phyloP scores from a whole-genome alignment of 2,329 filamentous ascomycete species.

The Aspergillus sp. region DNA sequence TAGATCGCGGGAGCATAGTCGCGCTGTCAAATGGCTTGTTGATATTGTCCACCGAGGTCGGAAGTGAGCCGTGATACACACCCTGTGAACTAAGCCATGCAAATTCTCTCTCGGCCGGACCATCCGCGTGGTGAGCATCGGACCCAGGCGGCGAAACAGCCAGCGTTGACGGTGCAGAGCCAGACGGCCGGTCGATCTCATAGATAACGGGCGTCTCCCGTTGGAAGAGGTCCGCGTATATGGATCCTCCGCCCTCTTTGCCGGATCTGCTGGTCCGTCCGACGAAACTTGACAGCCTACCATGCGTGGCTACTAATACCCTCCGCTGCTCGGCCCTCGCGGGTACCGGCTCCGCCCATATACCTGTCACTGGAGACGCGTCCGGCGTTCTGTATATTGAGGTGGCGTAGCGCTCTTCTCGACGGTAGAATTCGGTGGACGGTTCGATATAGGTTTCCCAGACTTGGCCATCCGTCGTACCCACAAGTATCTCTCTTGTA shows the following conservation, averaged over 20 bases:
- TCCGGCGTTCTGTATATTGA: slow-evolving; percentile 80
- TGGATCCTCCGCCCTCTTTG: slow-evolving; percentile 78
- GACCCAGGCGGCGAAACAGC: slow-evolving; percentile 76
- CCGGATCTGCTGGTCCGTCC: slow-evolving; percentile 75
- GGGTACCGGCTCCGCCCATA: slow-evolving; percentile 78
- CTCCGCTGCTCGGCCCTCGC: slow-evolving; percentile 73
- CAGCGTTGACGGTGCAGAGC: slow-evolving; percentile 67
- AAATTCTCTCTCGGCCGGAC: slow-evolving; percentile 63
- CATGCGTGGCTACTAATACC: slow-evolving; percentile 79
- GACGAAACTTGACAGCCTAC: slow-evolving; percentile 76
- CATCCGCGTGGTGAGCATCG: slow-evolving; percentile 61
- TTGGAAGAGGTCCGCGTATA: slow-evolving; percentile 88
- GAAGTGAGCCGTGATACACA: slow-evolving; percentile 82
- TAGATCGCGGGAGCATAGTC: slow-evolving; percentile 74
- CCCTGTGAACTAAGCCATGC: slow-evolving; percentile 91
- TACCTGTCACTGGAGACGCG: slow-evolving; percentile 74
- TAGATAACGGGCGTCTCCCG: slow-evolving; percentile 78
- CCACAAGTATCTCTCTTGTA: slow-evolving; percentile 90
- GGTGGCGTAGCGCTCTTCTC: slow-evolving; percentile 91
- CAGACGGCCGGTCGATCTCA: slow-evolving; percentile 67
- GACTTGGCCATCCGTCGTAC: slow-evolving; percentile 89
- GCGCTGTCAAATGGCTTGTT: slow-evolving; percentile 77
- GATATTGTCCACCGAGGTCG: slow-evolving; percentile 69
- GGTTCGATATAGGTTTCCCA: slow-evolving; percentile 97
- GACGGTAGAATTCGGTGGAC: slow-evolving; percentile 89